Base-by-base conservation (phyloP, 1,284 basidiomycete genomes). In the Irpex sp. region DNA sequence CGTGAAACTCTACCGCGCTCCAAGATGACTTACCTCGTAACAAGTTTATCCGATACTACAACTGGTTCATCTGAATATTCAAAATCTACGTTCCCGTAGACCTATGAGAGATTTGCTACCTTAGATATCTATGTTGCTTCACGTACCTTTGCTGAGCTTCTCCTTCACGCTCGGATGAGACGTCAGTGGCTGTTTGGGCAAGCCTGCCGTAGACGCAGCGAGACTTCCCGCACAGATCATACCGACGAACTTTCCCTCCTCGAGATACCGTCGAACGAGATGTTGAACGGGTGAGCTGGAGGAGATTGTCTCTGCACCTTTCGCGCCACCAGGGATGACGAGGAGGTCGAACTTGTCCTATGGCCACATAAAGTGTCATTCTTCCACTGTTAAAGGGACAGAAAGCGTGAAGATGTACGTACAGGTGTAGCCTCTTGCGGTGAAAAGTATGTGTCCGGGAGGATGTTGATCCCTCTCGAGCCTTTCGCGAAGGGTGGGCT, bases 151-250 rank as follows among this genome's bases (percentile, higher is more conserved):
- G 62, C 84, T 82, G 8, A 96, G 81, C 19, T 87, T 74, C 3
- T 75, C 73, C 71, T 86, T 88, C 58, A 96, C 87, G 57, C 85
- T 86, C 0, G 93, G 93, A 73, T 96, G 93, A 9, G 90, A 93
- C 2, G 93, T 96, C 57, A 96, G 70, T 0, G 82, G 79, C 60
- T 91, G 88, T 59, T 73, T 82, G 0, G 84, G 83, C 11, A 96
- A 81, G 2, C 80, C 79, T 0, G 92, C 82, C 0, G 83, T 82
- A 64, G 87, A 80, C 0, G 92, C 90, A 4, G 87, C 85, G 31
- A 95, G 78, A 59, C 86, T 86, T 4, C 91, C 92, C 61, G 92
- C 93, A 70, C 92, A 94, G 60, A 94, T 92, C 90, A 93, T 92
- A 0, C 85, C 92, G 17, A 94, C 88, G 37, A 85, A 75, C 70